Conservation (phyloP, 495 filamentous ascomycete genomes). For the Ramalina peruviana region DNA sequence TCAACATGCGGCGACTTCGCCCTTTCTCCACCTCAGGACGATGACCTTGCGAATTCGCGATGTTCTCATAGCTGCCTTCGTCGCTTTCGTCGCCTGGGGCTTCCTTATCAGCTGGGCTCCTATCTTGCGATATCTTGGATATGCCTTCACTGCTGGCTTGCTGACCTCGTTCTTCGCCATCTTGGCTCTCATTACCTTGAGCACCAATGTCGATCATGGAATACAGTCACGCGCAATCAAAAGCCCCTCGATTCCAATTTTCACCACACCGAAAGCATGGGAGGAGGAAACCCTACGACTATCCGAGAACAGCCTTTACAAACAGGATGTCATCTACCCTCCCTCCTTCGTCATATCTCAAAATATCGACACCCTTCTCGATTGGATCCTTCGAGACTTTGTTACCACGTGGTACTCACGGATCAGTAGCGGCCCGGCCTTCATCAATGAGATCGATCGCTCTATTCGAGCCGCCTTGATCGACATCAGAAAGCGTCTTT, state of each 20-base stretch:
- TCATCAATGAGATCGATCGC: conserved; percentile 73
- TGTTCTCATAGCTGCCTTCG: conserved; percentile 53
- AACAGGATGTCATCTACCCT: conserved; percentile 52
- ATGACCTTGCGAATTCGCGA: conserved; percentile 73
- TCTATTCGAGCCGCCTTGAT: conserved; percentile 61
- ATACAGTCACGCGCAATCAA: conserved; percentile 22
- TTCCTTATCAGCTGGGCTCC: conserved; percentile 69
- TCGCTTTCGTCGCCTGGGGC: conserved; percentile 74
- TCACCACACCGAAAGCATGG: conserved; percentile 53
- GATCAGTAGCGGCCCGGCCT: conserved; percentile 69
- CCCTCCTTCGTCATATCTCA: conserved; percentile 68
- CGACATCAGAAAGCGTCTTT: conserved; percentile 52
- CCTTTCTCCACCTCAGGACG: conserved; percentile 20
- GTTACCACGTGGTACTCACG: conserved; percentile 75
- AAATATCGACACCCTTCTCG: conserved; percentile 66
- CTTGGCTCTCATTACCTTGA: conserved; percentile 43
- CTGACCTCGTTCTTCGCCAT: conserved; percentile 38
- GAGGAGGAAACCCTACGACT: conserved; percentile 48
- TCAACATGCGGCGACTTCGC: conserved; percentile 12
- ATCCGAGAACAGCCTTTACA: conserved; percentile 34
- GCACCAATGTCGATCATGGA: conserved; percentile 39
- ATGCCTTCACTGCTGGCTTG: conserved; percentile 61
- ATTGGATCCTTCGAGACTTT: conserved; percentile 69
- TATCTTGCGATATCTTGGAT: conserved; percentile 60
- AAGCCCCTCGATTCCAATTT: conserved; percentile 38